Evolutionary conservation across 1,284 basidiomycete species (phyloP).

Genomic region (Leccinum insigne): DNA sequence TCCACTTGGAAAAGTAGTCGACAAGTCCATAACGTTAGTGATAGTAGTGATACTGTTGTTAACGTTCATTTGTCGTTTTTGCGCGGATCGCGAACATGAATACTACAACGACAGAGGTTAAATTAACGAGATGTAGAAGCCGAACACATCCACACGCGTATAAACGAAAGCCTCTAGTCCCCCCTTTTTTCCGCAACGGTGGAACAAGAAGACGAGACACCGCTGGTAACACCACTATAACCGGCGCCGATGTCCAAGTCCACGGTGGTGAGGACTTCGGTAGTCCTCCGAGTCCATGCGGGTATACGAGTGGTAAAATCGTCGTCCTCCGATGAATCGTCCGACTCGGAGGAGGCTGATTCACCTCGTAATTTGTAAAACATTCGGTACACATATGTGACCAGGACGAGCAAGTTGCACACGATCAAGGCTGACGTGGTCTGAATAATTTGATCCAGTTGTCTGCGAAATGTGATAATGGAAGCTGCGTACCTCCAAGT

Average conservation of each 20-base stretch:
- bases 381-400: neutral
- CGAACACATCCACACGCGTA: neutral
- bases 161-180: neutral
- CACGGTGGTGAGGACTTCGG: neutral
- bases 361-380: neutral
- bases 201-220: neutral
- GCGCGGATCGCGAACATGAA: neutral
- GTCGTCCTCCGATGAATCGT: neutral
- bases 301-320: neutral
- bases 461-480: neutral
- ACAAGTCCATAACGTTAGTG: too few relatives aligned
- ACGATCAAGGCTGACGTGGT: neutral
- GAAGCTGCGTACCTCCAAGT: neutral
- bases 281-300: neutral
- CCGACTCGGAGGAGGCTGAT: neutral
- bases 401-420: neutral
- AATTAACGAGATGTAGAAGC: neutral
- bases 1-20: too few relatives aligned
- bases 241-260: neutral
- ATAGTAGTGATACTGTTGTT: too few relatives aligned
- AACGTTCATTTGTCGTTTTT: neutral
- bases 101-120: neutral
- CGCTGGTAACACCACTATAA: neutral
- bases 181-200: neutral
- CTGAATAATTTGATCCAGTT: neutral